Evolutionary conservation across 2,329 filamentous ascomycete genomes (phyloP).

Genomic region (Escovopsis sp.): DNA sequence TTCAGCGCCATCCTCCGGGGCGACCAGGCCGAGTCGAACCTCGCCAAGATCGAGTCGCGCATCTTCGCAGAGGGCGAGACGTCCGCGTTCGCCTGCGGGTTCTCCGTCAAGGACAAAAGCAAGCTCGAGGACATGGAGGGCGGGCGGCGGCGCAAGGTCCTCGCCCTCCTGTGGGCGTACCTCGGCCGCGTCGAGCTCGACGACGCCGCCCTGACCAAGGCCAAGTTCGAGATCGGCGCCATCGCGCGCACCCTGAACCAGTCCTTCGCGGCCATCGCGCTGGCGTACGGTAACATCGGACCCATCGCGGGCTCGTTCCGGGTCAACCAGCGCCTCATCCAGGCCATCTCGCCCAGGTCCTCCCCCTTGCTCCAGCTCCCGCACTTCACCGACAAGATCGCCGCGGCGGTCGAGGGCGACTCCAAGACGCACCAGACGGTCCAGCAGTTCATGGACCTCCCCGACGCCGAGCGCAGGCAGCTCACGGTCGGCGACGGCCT

Average conservation of each 20-base stretch:
- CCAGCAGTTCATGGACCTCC: conserved; percentile 77
- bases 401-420: conserved; percentile 56
- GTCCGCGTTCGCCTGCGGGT: conserved; percentile 35
- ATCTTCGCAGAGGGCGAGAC: conserved; percentile 49
- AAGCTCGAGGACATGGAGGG: conserved; percentile 70
- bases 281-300: conserved; percentile 72
- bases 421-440: conserved; percentile 62
- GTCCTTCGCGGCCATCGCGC: conserved; percentile 71
- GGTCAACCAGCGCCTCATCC: conserved; percentile 73
- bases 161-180: conserved; percentile 90
- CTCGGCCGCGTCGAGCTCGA: conserved; percentile 76
- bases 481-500: conserved; percentile 57
- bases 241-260: conserved; percentile 75
- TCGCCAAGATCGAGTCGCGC: conserved; percentile 72
- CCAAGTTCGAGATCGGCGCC: conserved; percentile 82
- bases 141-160: conserved; percentile 65
- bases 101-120: conserved; percentile 60
- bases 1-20: conserved; percentile 65
- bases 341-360: conserved; percentile 69
- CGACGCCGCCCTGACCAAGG: conserved; percentile 59
- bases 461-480: conserved; percentile 57
- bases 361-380: conserved; percentile 89
- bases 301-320: conserved; percentile 74
- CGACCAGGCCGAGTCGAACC: conserved; percentile 62
- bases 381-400: conserved; percentile 57